Percentiles rank a stretch among this genome's conserved stretches.
phyloP scores from a whole-genome alignment of 2,329 filamentous ascomycete species.

The Stagonosporopsis vannaccii region DNA sequence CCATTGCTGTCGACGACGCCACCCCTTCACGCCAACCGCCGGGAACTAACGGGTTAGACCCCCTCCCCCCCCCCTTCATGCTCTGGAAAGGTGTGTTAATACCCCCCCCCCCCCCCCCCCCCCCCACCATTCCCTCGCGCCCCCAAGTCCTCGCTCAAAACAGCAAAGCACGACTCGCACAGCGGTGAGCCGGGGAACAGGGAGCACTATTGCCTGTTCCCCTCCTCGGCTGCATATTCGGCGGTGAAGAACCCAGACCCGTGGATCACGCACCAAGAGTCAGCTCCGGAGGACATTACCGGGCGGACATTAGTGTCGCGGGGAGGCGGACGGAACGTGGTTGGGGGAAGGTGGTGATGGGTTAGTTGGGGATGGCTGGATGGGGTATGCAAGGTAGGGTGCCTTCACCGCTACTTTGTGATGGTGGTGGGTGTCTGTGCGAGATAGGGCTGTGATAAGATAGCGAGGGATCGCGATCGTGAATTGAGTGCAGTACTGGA shows the following conservation, averaged over 20 bases:
- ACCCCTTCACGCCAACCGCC: no score
- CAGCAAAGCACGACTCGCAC: neutral
- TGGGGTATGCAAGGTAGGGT: neutral
- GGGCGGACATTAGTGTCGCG: neutral
- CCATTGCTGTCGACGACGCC: no score
- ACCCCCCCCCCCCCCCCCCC: neutral
- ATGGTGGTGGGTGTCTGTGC: neutral
- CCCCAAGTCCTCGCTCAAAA: neutral
- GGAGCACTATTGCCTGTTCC: neutral
- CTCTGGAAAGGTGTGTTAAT: neutral
- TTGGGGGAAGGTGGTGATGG: neutral
- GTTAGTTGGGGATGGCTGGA: neutral
- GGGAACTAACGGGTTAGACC: no score
- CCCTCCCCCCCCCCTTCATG: neutral
- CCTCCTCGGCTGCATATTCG: neutral
- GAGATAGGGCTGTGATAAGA: constrained; percentile 3
- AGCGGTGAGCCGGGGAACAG: neutral
- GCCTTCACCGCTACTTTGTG: neutral
- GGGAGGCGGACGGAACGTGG: neutral
- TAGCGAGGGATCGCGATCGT: neutral
- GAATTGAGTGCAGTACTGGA: neutral
- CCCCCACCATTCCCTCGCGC: neutral
- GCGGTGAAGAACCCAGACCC: neutral
- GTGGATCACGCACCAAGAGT: neutral
- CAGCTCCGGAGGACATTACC: neutral